These are phyloP conservation scores for Fusarium setosum DNA, from an alignment of 2,329 filamentous ascomycete genomes.

Conservation along the genomic window DNA sequence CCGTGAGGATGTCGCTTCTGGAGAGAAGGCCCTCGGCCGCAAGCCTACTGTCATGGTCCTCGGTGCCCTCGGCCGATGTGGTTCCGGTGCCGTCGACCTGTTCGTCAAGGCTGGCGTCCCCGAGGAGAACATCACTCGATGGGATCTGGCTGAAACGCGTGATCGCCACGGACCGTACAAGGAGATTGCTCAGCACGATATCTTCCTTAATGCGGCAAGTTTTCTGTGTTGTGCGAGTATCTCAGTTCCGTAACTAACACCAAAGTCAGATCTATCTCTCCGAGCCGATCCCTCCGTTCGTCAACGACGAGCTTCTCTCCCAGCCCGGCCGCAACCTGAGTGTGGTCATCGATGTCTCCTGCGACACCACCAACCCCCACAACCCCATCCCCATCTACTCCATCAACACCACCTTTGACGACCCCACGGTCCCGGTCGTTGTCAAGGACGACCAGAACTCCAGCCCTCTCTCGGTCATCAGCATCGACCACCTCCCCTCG, in stretches of 20 bases:
- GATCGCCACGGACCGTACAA: slow-evolving; percentile 76
- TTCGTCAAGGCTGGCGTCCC: slow-evolving; percentile 75
- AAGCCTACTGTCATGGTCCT: slow-evolving; percentile 86
- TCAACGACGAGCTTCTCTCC: slow-evolving; percentile 75
- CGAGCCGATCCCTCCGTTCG: slow-evolving; percentile 80
- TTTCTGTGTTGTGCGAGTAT: too few relatives aligned
- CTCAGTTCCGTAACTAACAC: slow-evolving; percentile 1
- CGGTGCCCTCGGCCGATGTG: slow-evolving; percentile 85
- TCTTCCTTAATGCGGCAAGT: slow-evolving; percentile 76
- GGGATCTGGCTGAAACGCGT: slow-evolving; percentile 82
- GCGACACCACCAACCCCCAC: slow-evolving; percentile 79
- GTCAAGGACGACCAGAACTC: slow-evolving; percentile 61
- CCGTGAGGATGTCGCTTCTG: slow-evolving; percentile 64
- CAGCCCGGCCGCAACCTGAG: slow-evolving; percentile 75
- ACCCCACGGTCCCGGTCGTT: slow-evolving; percentile 84
- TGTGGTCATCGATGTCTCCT: slow-evolving; percentile 84
- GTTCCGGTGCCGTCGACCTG: slow-evolving; percentile 84
- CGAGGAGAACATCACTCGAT: slow-evolving; percentile 60
- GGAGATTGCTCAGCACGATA: slow-evolving; percentile 80
- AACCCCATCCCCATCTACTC: slow-evolving; percentile 83
- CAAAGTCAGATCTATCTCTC: slow-evolving; percentile 77
- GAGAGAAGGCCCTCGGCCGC: slow-evolving; percentile 75
- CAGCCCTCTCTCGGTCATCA: slow-evolving; percentile 81
- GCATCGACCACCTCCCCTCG: slow-evolving; percentile 86
- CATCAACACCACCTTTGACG: slow-evolving; percentile 86